Conservation (phyloP, 495 filamentous ascomycete genomes). For the Poronia punctata region DNA sequence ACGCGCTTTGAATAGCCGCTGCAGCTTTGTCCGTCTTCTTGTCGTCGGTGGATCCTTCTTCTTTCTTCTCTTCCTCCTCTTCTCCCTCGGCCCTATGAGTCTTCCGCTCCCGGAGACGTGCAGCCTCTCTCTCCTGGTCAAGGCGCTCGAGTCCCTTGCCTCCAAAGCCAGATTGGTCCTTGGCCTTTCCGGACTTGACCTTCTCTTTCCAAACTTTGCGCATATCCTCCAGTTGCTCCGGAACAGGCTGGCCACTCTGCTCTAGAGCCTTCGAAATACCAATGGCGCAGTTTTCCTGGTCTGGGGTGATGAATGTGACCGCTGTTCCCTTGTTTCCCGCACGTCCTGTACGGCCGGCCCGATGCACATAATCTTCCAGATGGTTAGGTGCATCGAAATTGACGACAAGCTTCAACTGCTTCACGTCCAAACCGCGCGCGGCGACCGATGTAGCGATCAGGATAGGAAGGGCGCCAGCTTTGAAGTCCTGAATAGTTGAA, state of each 20-base stretch:
- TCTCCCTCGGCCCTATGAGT: constrained; percentile 87
- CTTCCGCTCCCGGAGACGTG: constrained; percentile 76
- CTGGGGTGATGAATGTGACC: constrained; percentile 86
- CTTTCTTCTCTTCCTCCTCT: constrained; percentile 77
- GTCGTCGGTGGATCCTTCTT: constrained; percentile 54
- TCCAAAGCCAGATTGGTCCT: constrained; percentile 82
- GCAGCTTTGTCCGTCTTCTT: constrained; percentile 56
- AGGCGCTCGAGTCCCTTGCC: constrained; percentile 90
- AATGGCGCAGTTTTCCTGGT: constrained; percentile 83
- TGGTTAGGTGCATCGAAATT: constrained; percentile 98
- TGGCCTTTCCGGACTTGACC: constrained; percentile 86
- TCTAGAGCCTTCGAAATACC: constrained; percentile 92
- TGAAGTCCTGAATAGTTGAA: constrained; percentile 92
- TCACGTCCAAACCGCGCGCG: constrained; percentile 91
- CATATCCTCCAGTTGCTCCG: constrained; percentile 56
- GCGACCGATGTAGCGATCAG: constrained; percentile 94
- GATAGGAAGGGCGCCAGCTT: constrained; percentile 80
- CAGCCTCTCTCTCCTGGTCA: constrained; percentile 82
- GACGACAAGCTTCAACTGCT: constrained; percentile 91
- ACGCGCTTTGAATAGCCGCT: constrained; percentile 53
- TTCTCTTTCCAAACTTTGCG: constrained; percentile 71
- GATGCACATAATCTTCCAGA: constrained; percentile 96
- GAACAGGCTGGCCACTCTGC: constrained; percentile 77
- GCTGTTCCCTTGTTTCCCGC: constrained; percentile 93
- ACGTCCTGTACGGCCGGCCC: constrained; percentile 87